These are phyloP conservation scores for Fusarium citri DNA, from an alignment of 2,329 filamentous ascomycete genomes.

Conservation along the genomic window DNA sequence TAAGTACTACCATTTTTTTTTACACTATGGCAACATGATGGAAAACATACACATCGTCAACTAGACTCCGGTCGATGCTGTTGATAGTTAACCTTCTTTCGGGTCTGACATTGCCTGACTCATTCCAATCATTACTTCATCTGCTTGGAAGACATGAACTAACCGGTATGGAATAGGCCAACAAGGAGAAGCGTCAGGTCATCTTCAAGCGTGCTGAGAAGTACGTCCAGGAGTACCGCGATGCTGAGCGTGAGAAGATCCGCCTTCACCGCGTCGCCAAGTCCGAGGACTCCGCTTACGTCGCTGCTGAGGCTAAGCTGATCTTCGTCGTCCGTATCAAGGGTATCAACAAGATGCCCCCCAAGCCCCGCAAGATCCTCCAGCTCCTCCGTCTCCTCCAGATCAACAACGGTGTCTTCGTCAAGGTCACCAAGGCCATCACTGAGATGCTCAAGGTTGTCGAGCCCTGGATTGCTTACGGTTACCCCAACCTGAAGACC, in stretches of 20 bases:
- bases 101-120: constrained; percentile 79
- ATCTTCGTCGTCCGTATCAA: constrained; percentile 99
- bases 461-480: constrained; percentile 99
- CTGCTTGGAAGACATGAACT: constrained; percentile 47
- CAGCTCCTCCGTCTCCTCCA: constrained; percentile 99
- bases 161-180: constrained; percentile 72
- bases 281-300: constrained; percentile 92
- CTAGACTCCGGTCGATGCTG: constrained; percentile 98
- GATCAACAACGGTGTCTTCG: constrained; percentile 99
- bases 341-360: constrained; percentile 99
- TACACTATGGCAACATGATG: constrained; percentile 75
- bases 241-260: constrained; percentile 98
- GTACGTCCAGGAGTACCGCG: constrained; percentile 99
- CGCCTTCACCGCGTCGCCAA: constrained; percentile 90
- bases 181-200: constrained; percentile 97
- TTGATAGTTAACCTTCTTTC: constrained; percentile 99
- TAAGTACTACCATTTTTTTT: constrained; percentile 65
- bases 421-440: constrained; percentile 97
- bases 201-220: constrained; percentile 99
- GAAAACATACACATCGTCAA: constrained; percentile 82
- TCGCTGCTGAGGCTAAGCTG: constrained; percentile 93
- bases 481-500: constrained; percentile 99
- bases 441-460: constrained; percentile 97
- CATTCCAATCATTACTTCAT: constrained; percentile 38
- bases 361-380: constrained; percentile 99